Percentiles rank a stretch among this genome's conserved stretches.
These are phyloP conservation scores for Zarea fungicola DNA, from an alignment of 2,329 filamentous ascomycete species.

Conservation along the genomic window DNA sequence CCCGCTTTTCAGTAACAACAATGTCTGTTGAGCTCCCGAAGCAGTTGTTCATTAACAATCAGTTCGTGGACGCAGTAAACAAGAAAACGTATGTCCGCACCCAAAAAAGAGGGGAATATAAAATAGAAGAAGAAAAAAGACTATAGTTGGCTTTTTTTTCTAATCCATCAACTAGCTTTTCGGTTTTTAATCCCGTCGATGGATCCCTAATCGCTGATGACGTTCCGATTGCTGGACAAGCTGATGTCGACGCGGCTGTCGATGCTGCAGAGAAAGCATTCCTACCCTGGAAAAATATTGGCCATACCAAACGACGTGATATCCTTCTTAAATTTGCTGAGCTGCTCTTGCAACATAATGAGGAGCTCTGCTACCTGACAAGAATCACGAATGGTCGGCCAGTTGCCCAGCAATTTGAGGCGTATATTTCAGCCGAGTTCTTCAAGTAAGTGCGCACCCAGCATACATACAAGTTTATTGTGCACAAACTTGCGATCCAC, in stretches of 20 bases:
- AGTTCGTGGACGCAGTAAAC: not conserved
- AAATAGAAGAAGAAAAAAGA: no score
- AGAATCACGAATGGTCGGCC: not conserved
- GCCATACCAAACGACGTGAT: not conserved
- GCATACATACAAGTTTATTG: no score
- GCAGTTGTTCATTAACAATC: not conserved
- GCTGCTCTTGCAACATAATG: not conserved
- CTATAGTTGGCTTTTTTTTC: not conserved
- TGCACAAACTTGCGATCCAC: not conserved
- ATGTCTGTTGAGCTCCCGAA: no score
- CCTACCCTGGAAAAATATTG: not conserved
- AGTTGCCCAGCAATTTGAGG: not conserved
- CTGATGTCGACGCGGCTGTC: slow-evolving; percentile 8
- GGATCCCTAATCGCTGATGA: slow-evolving; percentile 1
- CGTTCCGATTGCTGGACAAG: slow-evolving; percentile 4
- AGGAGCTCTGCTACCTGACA: not conserved
- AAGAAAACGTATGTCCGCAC: not conserved
- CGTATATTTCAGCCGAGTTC: not conserved
- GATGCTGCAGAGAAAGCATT: slow-evolving; percentile 2
- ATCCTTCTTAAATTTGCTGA: slow-evolving; percentile 6
- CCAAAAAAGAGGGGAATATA: no score
- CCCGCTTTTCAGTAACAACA: no score
- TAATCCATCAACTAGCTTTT: not conserved
- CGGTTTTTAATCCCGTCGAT: not conserved
- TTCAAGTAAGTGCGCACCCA: not conserved